Conservation (phyloP, 108 stramenopile species). For the Skeletonema potamos region DNA sequence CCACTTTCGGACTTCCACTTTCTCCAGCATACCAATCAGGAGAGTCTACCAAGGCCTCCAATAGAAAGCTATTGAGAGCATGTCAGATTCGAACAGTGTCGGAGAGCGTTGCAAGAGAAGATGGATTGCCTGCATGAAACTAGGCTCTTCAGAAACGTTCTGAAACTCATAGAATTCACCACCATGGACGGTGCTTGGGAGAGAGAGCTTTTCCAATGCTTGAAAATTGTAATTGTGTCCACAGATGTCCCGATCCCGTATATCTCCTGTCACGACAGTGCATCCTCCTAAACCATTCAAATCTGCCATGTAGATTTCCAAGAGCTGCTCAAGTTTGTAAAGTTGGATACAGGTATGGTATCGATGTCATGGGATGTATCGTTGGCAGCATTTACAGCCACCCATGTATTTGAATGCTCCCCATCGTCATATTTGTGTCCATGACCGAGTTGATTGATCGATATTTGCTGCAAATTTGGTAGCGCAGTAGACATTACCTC, state of each 20-base stretch:
- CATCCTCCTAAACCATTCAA: too few species aligned
- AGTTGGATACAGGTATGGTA: neutral
- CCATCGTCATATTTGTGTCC: neutral
- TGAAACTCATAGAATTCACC: neutral
- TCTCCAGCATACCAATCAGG: neutral
- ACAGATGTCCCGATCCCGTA: neutral
- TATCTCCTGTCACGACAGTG: neutral
- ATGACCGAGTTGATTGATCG: neutral
- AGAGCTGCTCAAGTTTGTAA: neutral
- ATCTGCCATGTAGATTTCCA: too few species aligned
- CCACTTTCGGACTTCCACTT: neutral
- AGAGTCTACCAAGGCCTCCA: neutral
- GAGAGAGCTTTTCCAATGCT: neutral
- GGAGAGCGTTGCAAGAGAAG: neutral
- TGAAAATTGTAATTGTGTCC: neutral
- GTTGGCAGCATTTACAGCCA: neutral
- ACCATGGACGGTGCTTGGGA: neutral
- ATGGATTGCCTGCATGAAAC: neutral
- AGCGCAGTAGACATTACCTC: neutral
- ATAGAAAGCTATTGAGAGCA: neutral
- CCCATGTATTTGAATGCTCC: too few species aligned
- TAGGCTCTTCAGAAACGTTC: neutral
- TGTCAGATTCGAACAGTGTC: neutral
- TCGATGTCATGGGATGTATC: neutral
- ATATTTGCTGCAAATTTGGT: neutral